phyloP scores from a whole-genome alignment of 768 basidiomycete genomes.

The Lentinula sp. region DNA sequence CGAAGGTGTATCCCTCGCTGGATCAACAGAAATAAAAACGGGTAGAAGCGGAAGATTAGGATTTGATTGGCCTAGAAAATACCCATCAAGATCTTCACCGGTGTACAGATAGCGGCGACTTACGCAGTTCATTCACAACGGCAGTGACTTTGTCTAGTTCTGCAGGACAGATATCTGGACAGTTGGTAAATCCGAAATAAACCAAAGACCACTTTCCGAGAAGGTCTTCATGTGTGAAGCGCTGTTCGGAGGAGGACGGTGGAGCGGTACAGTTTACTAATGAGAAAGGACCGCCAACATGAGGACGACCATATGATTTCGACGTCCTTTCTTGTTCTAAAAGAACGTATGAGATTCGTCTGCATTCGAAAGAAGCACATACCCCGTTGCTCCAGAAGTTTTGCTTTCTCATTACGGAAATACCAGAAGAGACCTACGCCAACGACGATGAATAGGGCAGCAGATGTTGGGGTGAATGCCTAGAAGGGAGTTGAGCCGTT shows the following conservation, averaged over 20 bases:
- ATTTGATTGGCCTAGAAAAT: constrained; percentile 62
- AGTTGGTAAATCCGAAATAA: constrained; percentile 99
- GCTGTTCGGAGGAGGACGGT: not conserved
- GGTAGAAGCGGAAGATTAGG: constrained; percentile 69
- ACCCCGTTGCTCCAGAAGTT: constrained; percentile 75
- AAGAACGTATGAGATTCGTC: not conserved
- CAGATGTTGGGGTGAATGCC: constrained; percentile 91
- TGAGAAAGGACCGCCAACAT: constrained; percentile 88
- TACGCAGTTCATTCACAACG: constrained; percentile 70
- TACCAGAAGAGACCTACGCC: constrained; percentile 82
- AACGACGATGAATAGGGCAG: constrained; percentile 75
- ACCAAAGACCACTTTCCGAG: constrained; percentile 87
- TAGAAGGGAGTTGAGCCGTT: constrained; percentile 21
- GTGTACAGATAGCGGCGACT: constrained; percentile 17
- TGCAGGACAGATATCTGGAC: constrained; percentile 97
- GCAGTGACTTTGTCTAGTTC: constrained; percentile 92
- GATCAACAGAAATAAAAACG: constrained; percentile 95
- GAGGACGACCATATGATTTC: constrained; percentile 75
- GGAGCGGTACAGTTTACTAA: constrained; percentile 43
- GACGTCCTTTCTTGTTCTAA: constrained; percentile 70
- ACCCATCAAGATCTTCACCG: not conserved
- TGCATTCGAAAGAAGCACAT: constrained; percentile 16
- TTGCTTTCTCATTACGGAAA: constrained; percentile 82
- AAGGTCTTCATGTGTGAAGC: constrained; percentile 78
- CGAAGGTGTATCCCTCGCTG: constrained; percentile 72